Evolutionary conservation across 305 asterid species (phyloP), one percentile per base, ranked within the genome.

Genomic region (Rubia occidens): DNA sequence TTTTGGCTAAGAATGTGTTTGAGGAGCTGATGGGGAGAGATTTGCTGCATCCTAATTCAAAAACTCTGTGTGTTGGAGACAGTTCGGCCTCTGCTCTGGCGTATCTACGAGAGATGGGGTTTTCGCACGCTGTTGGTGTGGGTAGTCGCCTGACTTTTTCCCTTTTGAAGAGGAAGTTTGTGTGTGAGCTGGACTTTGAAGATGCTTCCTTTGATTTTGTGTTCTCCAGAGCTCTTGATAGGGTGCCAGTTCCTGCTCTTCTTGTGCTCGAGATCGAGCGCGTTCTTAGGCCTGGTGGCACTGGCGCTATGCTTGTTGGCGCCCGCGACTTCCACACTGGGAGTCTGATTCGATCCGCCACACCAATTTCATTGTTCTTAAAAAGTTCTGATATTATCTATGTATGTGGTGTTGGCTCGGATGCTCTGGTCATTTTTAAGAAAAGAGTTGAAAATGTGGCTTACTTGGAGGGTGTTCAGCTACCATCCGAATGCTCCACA

Each of bases 201-300:
- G 90, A 88, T 69, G 75, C 72, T 40, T 70, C 80, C 72, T 90
- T 93, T 67, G 94, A 93, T 58, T 85, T 93, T 70, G 94, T 93
- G 55, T 93, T 84, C 85, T 80, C 90, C 0, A 80, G 84, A 58
- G 88, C 86, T 80, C 86, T 93, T 10, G 95, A 90, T 67, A 66
- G 78, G 83, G 89, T 83, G 7, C 83, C 94, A 0, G 80, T 89
- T 15, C 96, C 96, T 0, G 79, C 90, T 35, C 87, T 93, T 66
- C 78, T 93, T 4, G 84, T 88, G 64, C 77, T 69, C 42, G 98
- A 93, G 82, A 83, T 90, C 26, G 98, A 93, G 83, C 96, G 98
- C 18, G 87, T 93, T 18, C 74, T 93, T 8, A 81, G 83, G 21
- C 90, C 96, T 0, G 96, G 97, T 40, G 96, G 98, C 73, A 73